phyloP scores from a whole-genome alignment of 345 rosid genomes.

The Brassica juncea region DNA sequence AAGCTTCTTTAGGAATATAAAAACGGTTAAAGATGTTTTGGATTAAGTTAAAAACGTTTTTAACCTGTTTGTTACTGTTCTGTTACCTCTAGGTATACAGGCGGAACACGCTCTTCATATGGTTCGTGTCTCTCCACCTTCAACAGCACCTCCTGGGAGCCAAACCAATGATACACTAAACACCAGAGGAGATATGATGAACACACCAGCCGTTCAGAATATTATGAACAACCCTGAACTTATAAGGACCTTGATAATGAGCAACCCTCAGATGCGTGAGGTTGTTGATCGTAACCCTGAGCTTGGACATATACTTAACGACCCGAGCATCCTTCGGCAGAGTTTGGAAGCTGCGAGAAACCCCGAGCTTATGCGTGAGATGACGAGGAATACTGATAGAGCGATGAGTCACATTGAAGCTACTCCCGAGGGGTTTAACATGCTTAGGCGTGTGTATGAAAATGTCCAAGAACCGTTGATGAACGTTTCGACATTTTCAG shows the following conservation, averaged over 20 bases:
- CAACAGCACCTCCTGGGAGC: slow-evolving; percentile 37
- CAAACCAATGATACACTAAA: too few relatives aligned
- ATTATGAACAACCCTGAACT: slow-evolving; percentile 79
- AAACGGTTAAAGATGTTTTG: not conserved
- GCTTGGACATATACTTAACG: slow-evolving; percentile 76
- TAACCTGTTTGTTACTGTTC: not conserved
- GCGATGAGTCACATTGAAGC: slow-evolving; percentile 82
- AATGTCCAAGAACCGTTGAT: slow-evolving; percentile 74
- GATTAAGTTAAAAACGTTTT: not conserved
- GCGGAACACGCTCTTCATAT: slow-evolving; percentile 80
- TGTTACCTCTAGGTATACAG: slow-evolving; percentile 57
- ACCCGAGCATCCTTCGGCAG: slow-evolving; percentile 68
- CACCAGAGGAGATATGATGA: slow-evolving; percentile 83
- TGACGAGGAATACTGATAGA: slow-evolving; percentile 74
- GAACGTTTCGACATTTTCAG: slow-evolving; percentile 66
- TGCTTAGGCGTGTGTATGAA: slow-evolving; percentile 84
- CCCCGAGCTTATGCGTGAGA: slow-evolving; percentile 88
- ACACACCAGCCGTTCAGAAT: slow-evolving; percentile 68
- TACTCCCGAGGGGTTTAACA: slow-evolving; percentile 75
- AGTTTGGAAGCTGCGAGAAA: slow-evolving; percentile 77
- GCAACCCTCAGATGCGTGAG: slow-evolving; percentile 84
- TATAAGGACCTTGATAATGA: slow-evolving; percentile 66
- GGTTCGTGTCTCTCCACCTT: slow-evolving; percentile 66
- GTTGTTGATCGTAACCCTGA: slow-evolving; percentile 81
- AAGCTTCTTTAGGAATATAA: not conserved